Evolutionary conservation across 1,139 yeast genomes (phyloP), one percentile per base, ranked within the genome.

Genomic region (Sugiyamaella xylanicola): DNA sequence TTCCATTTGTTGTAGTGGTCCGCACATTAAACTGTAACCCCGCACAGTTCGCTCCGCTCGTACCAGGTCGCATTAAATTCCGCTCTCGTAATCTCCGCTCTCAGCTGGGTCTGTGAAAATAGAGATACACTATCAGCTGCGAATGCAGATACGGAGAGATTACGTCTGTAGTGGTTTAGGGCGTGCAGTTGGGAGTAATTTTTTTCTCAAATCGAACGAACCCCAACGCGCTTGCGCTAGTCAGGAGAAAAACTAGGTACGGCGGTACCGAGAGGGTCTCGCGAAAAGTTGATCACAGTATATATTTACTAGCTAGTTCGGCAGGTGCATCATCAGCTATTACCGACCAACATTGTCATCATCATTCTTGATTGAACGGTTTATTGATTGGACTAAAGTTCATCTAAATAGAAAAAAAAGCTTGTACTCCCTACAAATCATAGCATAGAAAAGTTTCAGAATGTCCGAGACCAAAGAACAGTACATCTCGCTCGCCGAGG

Each of bases 401-500:
- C 29, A 25, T 25, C 9, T 5, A 25, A 25, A 25, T 25, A 25
- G n/a, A n/a, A n/a, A n/a, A n/a, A n/a, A n/a, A n/a, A n/a, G 9
- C 5, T 11, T 25, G 5, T 11, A 25, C 32, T 11, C 37, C 13
- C 37, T 32, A 32, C 13, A 32, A 32, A 8, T 32, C 37, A 32
- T 8, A 8, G 5, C 15, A 32, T 32, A 32, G 4, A 32, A 4
- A 32, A 32, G 4, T 5, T 9, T 39, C 43, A 41, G 17, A 44
- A 21, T 50, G 51, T 54, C 53, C 21, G 53, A 50, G 41, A 48
- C 56, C 17, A 51, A 54, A 25, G 48, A 46, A 37, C 40, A 48
- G 37, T 50, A 50, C 37, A 52, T 55, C 42, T 55, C 85, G 39
- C 79, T 78, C 62, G 91, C 85, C 60, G 95, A 92, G 73, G 84